Evolutionary conservation across 2,329 filamentous ascomycete species (phyloP).

Genomic region (Hypomyces rosellus): DNA sequence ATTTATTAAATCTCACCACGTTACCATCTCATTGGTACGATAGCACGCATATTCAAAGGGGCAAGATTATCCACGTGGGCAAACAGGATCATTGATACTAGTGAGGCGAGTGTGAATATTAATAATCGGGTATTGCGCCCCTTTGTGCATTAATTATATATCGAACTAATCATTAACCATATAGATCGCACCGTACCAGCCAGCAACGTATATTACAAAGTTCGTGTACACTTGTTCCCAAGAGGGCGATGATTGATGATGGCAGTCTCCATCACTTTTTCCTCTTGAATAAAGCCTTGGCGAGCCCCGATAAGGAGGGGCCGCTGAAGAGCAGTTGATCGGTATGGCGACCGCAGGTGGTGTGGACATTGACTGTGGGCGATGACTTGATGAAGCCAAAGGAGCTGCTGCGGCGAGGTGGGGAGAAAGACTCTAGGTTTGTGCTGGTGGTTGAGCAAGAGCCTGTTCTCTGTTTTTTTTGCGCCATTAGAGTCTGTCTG

Average conservation of each 20-base stretch:
- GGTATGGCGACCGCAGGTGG: conserved; percentile 49
- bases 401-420: conserved; percentile 21
- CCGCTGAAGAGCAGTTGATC: conserved; percentile 48
- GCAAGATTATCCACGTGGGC: too few relatives aligned
- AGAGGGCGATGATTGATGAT: background rate
- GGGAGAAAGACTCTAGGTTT: conserved; percentile 5
- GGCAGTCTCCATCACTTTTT: background rate
- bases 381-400: conserved; percentile 29
- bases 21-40: too few relatives aligned
- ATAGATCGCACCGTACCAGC: conserved; percentile 11
- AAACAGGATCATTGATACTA: too few relatives aligned
- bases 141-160: too few relatives aligned
- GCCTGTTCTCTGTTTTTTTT: conserved; percentile 6
- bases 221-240: background rate
- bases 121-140: too few relatives aligned
- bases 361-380: conserved; percentile 45
- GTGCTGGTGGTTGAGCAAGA: conserved; percentile 5
- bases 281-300: conserved; percentile 20
- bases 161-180: conserved; percentile 6
- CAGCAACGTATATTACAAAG: conserved; percentile 8
- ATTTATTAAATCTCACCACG: too few relatives aligned
- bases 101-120: too few relatives aligned
- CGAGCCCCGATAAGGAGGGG: conserved; percentile 38
- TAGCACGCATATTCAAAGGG: too few relatives aligned
- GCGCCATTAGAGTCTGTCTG: too few relatives aligned